phyloP scores from a whole-genome alignment of 257 asterid species.

The Ligustrum vulgare region DNA sequence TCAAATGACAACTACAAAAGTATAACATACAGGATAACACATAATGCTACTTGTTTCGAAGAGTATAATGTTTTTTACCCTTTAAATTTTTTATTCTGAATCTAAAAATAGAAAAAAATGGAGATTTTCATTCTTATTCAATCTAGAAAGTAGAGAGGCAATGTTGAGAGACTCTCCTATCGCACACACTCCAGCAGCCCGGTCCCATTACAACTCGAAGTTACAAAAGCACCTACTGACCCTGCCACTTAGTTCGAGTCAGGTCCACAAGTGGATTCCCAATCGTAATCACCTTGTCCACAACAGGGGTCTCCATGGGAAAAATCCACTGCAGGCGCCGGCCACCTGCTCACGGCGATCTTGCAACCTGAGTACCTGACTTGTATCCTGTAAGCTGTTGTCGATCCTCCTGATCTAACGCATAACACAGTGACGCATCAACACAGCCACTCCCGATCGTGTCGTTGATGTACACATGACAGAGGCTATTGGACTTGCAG shows the following conservation, averaged over 20 bases:
- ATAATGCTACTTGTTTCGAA: too few species aligned
- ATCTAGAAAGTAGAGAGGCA: neutral
- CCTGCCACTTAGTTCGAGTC: constrained; percentile 45
- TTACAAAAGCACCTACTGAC: constrained; percentile 65
- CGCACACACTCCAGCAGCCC: constrained; percentile 55
- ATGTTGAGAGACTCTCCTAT: constrained; percentile 19
- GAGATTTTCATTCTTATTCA: too few species aligned
- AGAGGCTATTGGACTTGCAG: constrained; percentile 62
- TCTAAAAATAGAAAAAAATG: too few species aligned
- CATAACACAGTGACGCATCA: constrained; percentile 49
- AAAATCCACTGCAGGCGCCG: too few species aligned
- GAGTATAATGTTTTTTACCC: too few species aligned
- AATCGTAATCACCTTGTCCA: too few species aligned
- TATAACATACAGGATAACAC: too few species aligned
- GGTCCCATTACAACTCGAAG: constrained; percentile 70
- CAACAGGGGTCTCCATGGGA: too few species aligned
- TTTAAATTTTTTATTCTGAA: too few species aligned
- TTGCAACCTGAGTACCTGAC: constrained; percentile 56
- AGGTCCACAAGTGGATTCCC: constrained; percentile 55
- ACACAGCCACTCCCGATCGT: constrained; percentile 24
- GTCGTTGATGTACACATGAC: constrained; percentile 63
- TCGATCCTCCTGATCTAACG: constrained; percentile 75
- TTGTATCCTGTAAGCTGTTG: constrained; percentile 54
- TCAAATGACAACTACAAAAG: neutral
- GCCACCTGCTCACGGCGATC: too few species aligned